A percentile compares a stretch with the other conserved stretches of the same genome.
Conservation (phyloP, 305 asterid species). For the Nicotiana rustica region DNA sequence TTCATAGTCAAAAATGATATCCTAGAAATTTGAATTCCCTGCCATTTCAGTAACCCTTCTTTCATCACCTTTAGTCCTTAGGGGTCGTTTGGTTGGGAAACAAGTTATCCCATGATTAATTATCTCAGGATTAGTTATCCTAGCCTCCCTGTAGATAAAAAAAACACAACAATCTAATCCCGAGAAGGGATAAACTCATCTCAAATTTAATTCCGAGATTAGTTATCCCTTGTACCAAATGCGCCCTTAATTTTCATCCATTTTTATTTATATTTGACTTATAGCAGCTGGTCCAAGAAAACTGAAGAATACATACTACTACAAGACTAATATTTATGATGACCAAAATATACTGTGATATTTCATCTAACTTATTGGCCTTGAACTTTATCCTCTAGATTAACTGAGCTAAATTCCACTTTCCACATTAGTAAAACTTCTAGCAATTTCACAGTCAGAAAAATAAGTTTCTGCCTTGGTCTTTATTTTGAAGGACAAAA, state of each 20-base stretch:
- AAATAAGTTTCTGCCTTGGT: not conserved
- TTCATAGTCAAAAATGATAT: not conserved
- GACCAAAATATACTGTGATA: not conserved
- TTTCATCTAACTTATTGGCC: not conserved
- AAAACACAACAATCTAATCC: too few species aligned
- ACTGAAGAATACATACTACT: not conserved
- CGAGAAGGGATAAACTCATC: too few species aligned
- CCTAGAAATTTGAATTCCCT: not conserved
- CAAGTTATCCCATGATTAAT: too few species aligned
- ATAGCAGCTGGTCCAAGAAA: not conserved
- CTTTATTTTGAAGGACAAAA: slow-evolving; percentile 1
- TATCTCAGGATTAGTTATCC: too few species aligned
- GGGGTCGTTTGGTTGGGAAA: too few species aligned
- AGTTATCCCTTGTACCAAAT: too few species aligned
- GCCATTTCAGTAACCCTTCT: not conserved
- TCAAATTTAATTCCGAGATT: too few species aligned
- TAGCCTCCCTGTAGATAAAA: too few species aligned
- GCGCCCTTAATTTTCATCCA: not conserved
- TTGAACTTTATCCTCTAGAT: not conserved
- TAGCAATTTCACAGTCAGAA: slow-evolving; percentile 32
- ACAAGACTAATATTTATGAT: not conserved
- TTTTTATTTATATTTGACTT: not conserved
- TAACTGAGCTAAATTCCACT: slow-evolving; percentile 11
- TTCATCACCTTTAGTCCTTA: not conserved
- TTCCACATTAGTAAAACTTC: slow-evolving; percentile 25